Percentiles rank a stretch among this genome's conserved stretches.
Conservation (phyloP, 1,139 yeast genomes). For the Meyerozyma guilliermondii region DNA sequence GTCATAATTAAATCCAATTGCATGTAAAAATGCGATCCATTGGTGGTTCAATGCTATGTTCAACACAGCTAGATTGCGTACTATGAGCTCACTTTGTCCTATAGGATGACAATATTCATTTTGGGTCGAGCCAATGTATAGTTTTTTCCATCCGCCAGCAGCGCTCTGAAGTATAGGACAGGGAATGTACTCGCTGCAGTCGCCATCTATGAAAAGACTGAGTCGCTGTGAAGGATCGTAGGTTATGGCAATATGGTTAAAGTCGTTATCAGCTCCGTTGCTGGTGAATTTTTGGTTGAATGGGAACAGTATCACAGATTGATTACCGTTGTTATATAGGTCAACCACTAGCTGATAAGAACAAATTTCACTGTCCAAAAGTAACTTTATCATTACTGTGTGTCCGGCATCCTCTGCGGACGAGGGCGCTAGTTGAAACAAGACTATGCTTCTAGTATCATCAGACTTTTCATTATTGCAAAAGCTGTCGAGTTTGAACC, state of each 20-base stretch:
- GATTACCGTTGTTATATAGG: conserved; percentile 19
- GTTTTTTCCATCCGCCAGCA: conserved; percentile 32
- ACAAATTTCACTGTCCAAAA: conserved; percentile 17
- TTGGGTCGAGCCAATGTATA: conserved; percentile 29
- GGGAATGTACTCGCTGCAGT: conserved; percentile 42
- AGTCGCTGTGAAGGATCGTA: conserved; percentile 35
- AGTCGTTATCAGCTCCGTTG: conserved; percentile 19
- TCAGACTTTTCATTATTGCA: conserved; percentile 7
- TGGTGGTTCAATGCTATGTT: conserved; percentile 25
- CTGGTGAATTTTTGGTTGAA: conserved; percentile 28
- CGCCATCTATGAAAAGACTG: conserved; percentile 37
- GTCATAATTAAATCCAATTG: conserved; percentile 33
- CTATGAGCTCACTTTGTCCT: conserved; percentile 23
- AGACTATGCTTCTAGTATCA: conserved; percentile 21
- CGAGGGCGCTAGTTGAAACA: conserved; percentile 22
- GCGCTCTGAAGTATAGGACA: conserved; percentile 30
- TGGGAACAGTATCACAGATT: conserved; percentile 26
- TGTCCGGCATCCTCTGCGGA: conserved; percentile 18
- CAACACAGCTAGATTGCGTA: conserved; percentile 30
- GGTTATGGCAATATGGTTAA: conserved; percentile 30
- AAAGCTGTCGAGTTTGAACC: conserved; percentile 28
- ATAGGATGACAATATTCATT: conserved; percentile 6
- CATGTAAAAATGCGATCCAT: conserved; percentile 35
- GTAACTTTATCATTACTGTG: conserved; percentile 15
- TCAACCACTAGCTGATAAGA: conserved; percentile 28